phyloP scores from a whole-genome alignment of 257 asterid genomes.

The Asclepias syriaca region DNA sequence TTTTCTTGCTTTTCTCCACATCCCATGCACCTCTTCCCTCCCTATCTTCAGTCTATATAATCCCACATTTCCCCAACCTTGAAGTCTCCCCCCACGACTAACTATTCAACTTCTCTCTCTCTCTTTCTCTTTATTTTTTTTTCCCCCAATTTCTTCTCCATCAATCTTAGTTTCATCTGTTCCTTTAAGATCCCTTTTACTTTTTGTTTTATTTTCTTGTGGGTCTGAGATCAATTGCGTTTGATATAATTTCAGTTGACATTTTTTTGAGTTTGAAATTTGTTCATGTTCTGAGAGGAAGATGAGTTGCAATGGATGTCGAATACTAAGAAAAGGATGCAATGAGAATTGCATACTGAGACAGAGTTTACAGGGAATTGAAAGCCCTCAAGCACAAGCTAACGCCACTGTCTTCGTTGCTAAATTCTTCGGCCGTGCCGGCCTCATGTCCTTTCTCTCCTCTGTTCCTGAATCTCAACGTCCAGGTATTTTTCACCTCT shows the following conservation, averaged over 20 bases:
- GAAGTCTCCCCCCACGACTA: constrained; percentile 4
- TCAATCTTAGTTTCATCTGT: not conserved
- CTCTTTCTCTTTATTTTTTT: constrained; percentile 6
- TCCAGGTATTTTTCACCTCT: constrained; percentile 37
- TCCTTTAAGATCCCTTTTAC: not conserved
- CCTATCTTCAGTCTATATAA: constrained; percentile 23
- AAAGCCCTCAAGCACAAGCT: constrained; percentile 66
- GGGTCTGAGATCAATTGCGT: not conserved
- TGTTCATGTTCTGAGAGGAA: constrained; percentile 12
- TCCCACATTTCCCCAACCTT: constrained; percentile 6
- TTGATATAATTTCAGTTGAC: not conserved
- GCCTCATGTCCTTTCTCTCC: constrained; percentile 79
- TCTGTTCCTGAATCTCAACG: constrained; percentile 62
- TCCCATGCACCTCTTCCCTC: constrained; percentile 16
- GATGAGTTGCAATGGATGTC: constrained; percentile 88
- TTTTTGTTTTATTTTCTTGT: too few relatives aligned
- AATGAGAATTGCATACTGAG: constrained; percentile 63
- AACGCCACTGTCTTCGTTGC: constrained; percentile 84
- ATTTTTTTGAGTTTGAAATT: not conserved
- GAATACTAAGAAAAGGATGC: constrained; percentile 88
- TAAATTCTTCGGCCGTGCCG: constrained; percentile 90
- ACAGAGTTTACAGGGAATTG: constrained; percentile 51
- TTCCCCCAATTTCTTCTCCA: not conserved
- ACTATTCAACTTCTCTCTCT: not conserved
- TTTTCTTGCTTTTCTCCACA: constrained; percentile 19